phyloP scores from a whole-genome alignment of 1,284 basidiomycete genomes.

The Gomphus bonarii region DNA sequence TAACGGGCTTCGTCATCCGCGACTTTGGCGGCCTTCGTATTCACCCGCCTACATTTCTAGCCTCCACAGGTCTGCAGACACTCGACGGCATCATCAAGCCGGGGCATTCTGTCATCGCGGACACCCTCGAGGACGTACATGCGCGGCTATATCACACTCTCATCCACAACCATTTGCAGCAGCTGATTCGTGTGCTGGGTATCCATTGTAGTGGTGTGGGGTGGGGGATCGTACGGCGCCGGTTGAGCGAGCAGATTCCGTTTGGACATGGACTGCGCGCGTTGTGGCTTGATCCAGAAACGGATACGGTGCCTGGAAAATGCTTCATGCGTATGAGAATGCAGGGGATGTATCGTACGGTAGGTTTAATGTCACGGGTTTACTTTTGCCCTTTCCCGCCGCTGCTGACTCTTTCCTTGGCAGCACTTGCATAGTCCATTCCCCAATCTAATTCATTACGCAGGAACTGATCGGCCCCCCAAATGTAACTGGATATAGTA shows the following conservation, averaged over 20 bases:
- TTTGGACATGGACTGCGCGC: constrained; percentile 22
- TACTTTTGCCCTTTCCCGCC: too few species aligned
- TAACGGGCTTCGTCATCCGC: constrained; percentile 40
- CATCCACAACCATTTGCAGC: constrained; percentile 44
- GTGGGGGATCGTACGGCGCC: constrained; percentile 34
- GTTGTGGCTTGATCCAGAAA: constrained; percentile 34
- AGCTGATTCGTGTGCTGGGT: constrained; percentile 38
- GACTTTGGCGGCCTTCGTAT: constrained; percentile 45
- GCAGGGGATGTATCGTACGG: constrained; percentile 34
- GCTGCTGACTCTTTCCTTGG: constrained; percentile 11
- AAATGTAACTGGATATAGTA: not conserved
- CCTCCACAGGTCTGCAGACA: constrained; percentile 30
- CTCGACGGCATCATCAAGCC: constrained; percentile 28
- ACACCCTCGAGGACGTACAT: constrained; percentile 40
- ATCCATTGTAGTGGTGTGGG: constrained; percentile 40
- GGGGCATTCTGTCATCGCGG: constrained; percentile 38
- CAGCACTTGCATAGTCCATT: constrained; percentile 38
- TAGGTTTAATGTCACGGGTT: too few species aligned
- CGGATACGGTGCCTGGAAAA: constrained; percentile 36
- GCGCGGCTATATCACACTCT: constrained; percentile 43
- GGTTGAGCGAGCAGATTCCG: constrained; percentile 31
- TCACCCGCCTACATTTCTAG: constrained; percentile 34
- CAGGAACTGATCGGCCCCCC: constrained; percentile 16
- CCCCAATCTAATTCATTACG: constrained; percentile 39
- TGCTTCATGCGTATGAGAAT: constrained; percentile 46